These are phyloP conservation scores for Rhipidocladum racemiflorum DNA, from an alignment of 176 grass and related monocot genomes.

Conservation along the genomic window DNA sequence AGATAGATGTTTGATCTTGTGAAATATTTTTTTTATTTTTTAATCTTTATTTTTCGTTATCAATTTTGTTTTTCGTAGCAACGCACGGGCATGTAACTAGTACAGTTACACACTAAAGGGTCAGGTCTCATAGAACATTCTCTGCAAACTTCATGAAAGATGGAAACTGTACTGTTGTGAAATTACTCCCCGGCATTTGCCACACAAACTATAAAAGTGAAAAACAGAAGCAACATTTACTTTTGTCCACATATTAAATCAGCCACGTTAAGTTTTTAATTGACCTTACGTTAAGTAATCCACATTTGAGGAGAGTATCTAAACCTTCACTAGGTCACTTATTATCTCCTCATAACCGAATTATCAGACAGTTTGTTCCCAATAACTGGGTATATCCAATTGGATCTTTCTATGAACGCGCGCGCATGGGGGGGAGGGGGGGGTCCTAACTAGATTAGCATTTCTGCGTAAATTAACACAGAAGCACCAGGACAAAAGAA, in stretches of 20 bases:
- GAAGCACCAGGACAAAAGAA: not conserved
- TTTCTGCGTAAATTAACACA: slow-evolving; percentile 12
- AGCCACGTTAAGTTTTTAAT: not conserved
- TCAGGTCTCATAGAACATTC: slow-evolving; percentile 8
- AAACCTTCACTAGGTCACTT: slow-evolving; percentile 17
- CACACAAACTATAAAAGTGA: slow-evolving; percentile 9
- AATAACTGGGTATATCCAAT: not conserved
- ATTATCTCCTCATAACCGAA: slow-evolving; percentile 1
- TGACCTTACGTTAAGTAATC: slow-evolving; percentile 1
- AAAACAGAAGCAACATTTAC: slow-evolving; percentile 11
- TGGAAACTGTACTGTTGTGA: not conserved
- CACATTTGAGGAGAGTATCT: not conserved
- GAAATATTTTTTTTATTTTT: no score
- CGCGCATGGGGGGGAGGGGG: no score
- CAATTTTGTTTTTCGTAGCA: no score
- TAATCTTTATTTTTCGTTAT: no score
- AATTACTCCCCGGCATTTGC: not conserved
- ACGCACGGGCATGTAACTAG: no score
- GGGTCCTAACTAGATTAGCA: not conserved
- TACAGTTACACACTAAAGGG: slow-evolving; percentile 21
- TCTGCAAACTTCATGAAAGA: not conserved
- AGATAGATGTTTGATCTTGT: no score
- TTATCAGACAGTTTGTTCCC: not conserved
- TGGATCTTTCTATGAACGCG: slow-evolving; percentile 9
- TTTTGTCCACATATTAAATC: slow-evolving; percentile 20